A percentile compares a stretch with the other conserved stretches of the same genome.
These are phyloP conservation scores for Leccinum subrobustum DNA, from an alignment of 1,284 basidiomycete species.

Conservation along the genomic window DNA sequence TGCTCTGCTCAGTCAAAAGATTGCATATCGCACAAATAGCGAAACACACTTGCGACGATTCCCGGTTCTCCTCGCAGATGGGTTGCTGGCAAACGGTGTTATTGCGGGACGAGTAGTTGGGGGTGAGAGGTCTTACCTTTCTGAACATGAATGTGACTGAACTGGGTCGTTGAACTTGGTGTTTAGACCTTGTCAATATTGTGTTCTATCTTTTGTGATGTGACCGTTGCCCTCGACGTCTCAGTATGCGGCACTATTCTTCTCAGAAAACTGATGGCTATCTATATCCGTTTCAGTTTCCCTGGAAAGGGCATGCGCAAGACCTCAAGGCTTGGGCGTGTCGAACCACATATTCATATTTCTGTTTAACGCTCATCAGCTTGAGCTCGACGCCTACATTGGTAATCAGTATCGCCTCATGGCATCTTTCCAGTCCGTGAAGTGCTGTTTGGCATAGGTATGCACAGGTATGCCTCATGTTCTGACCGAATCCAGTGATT, in stretches of 20 bases:
- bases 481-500: constrained; percentile 1
- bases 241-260: constrained; percentile 3
- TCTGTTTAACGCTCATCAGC: constrained; percentile 14
- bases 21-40: background rate
- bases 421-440: constrained; percentile 2
- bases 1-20: constrained; percentile 4
- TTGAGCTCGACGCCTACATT: background rate
- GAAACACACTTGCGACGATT: constrained; percentile 12
- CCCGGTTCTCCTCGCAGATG: constrained; percentile 8
- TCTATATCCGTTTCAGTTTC: constrained; percentile 19
- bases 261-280: background rate
- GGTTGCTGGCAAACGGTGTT: constrained; percentile 13
- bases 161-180: background rate
- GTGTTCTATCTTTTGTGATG: background rate
- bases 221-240: background rate
- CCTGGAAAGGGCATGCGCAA: background rate
- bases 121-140: constrained; percentile 15
- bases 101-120: constrained; percentile 3
- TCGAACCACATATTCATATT: background rate
- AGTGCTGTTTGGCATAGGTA: background rate
- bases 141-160: constrained; percentile 3
- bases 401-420: constrained; percentile 2
- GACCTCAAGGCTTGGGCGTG: constrained; percentile 20
- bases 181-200: constrained; percentile 3
- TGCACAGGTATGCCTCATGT: constrained; percentile 17